A percentile compares a stretch with the other conserved stretches of the same genome.
Conservation (phyloP, 176 grass and related monocot genomes). For the Bromus sterilis region DNA sequence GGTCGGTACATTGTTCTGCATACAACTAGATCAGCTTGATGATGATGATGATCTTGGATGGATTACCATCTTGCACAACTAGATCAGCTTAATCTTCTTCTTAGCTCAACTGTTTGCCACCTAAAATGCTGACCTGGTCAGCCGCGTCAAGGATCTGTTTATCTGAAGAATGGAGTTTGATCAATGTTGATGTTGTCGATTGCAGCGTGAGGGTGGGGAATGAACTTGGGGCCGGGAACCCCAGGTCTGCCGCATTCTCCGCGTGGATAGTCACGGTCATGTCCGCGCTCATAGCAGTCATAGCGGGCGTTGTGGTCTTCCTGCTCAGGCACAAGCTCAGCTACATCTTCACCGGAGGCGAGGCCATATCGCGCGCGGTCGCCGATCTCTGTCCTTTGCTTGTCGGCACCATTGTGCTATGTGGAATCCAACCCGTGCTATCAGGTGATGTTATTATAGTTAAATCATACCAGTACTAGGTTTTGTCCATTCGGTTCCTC, state of each 20-base stretch:
- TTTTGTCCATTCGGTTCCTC: background rate
- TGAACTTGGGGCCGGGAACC: conserved; percentile 79
- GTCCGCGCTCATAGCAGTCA: conserved; percentile 42
- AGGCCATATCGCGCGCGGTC: conserved; percentile 52
- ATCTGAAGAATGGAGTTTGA: background rate
- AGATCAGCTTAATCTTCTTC: background rate
- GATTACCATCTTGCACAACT: background rate
- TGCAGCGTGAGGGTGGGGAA: conserved; percentile 78
- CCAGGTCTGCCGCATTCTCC: conserved; percentile 68
- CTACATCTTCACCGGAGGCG: conserved; percentile 71
- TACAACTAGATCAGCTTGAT: too few species aligned
- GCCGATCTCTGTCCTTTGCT: conserved; percentile 77
- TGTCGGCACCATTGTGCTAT: conserved; percentile 55
- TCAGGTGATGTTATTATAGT: conserved; percentile 43
- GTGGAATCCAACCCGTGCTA: conserved; percentile 75
- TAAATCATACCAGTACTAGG: too few species aligned
- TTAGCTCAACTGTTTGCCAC: background rate
- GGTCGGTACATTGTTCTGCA: conserved; percentile 40
- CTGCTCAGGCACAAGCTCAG: conserved; percentile 66
- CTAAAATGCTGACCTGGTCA: background rate
- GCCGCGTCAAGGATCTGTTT: background rate
- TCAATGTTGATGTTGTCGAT: background rate
- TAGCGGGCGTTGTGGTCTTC: conserved; percentile 35
- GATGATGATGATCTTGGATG: background rate
- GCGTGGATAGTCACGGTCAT: conserved; percentile 48